Base-by-base conservation (phyloP, 176 grass and related monocot species). In the Thinopyrum elongatum region DNA sequence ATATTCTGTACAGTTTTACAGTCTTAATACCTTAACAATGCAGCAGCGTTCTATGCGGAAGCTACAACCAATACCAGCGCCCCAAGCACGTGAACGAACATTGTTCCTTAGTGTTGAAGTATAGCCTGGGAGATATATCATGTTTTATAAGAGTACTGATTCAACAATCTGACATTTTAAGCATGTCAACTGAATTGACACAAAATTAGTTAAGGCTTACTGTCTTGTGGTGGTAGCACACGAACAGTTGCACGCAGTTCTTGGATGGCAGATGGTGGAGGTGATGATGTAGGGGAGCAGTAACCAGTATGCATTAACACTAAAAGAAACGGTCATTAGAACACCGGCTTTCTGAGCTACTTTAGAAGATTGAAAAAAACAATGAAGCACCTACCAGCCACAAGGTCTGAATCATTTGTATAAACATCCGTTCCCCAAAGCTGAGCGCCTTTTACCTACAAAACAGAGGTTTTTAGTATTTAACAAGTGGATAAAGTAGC, bases 221-320 rank as follows among this genome's bases (percentile, higher is more conserved):
- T 82, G 26, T 96, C 88, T 82, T 94, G 88, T 79, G 97, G 87
- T 44, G 92, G 84, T 59, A 98, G 82, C 92, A 98, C 88, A 68
- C 88, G 91, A 83, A 98, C 81, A 71, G 88, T 95, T 44, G 88
- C 93, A 30, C 91, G 77, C 28, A 98, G 60, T 80, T 92, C 96
- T 82, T 95, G 96, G 51, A 98, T 98, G 9, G 90, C 90, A 79
- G 84, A 82, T 69, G 95, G 88, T 73, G 96, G 93, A 66, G 88
- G 90, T 11, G 92, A 92, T 29, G 96, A 95, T 74, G 93, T 95
- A 79, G 96, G 89, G 46, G 88, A 95, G 88, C 91, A 94, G 70
- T 95, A 95, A 63, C 96, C 97, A 80, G 91, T 96, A 91, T 98
- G 97, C 92, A 98, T 98, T 47, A 98, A 86, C 78, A 98, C 97